These are phyloP conservation scores for Coemansia sp. DNA, from an alignment of 192 early-diverging fungal genomes.

Conservation along the genomic window DNA sequence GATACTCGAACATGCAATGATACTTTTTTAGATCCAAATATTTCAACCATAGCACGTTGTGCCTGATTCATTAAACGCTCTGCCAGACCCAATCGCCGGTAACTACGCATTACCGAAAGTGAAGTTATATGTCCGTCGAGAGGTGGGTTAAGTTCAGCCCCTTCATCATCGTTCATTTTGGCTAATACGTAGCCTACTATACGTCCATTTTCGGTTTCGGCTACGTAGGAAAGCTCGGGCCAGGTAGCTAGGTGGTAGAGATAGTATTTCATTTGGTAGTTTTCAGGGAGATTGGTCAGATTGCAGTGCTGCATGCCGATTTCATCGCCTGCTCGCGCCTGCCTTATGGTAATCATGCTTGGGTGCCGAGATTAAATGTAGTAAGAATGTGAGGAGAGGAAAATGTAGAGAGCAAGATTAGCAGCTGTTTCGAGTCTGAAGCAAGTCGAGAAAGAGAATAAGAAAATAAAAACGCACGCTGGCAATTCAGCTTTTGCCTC, in stretches of 20 bases:
- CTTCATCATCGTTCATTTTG: constrained; percentile 94
- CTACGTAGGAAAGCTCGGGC: constrained; percentile 94
- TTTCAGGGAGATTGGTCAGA: constrained; percentile 95
- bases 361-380: too few species aligned
- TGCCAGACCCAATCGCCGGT: constrained; percentile 93
- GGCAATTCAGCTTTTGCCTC: too few species aligned
- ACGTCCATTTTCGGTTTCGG: constrained; percentile 85
- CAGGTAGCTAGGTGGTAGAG: constrained; percentile 77
- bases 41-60: constrained; percentile 82
- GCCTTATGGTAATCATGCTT: constrained; percentile 50
- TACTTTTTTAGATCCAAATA: constrained; percentile 81
- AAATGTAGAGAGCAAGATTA: too few species aligned
- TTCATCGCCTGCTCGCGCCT: constrained; percentile 35
- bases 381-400: too few species aligned
- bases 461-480: too few species aligned
- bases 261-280: constrained; percentile 99
- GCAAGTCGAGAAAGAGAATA: too few species aligned
- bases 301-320: constrained; percentile 97
- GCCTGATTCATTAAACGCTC: constrained; percentile 93
- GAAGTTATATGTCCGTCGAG: constrained; percentile 96
- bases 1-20: constrained; percentile 93
- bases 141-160: constrained; percentile 48
- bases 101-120: constrained; percentile 94
- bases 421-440: too few species aligned
- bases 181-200: constrained; percentile 98